Percentiles rank a stretch among this genome's conserved stretches.
Evolutionary conservation across 805 yeast genomes (phyloP).

Genomic region (Isabelozyma gotoi): DNA sequence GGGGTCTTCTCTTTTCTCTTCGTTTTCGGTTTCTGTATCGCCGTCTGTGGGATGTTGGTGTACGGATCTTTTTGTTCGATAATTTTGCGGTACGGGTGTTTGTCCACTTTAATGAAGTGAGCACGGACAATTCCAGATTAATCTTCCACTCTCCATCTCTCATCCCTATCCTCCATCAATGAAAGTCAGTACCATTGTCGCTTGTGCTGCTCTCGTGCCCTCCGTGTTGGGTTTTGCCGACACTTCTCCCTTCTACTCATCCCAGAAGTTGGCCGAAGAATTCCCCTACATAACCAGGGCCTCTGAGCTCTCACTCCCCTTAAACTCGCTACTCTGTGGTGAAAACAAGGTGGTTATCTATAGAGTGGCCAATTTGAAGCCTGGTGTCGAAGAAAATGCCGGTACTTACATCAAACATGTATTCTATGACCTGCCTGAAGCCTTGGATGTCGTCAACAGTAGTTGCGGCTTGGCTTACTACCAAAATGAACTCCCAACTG

Average conservation of each 20-base stretch:
- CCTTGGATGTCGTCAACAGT: conserved; percentile 13
- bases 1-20: neutral
- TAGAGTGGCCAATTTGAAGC: conserved; percentile 21
- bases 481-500: conserved; percentile 1
- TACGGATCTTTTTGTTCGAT: too few relatives aligned
- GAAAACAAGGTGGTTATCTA: conserved; percentile 20
- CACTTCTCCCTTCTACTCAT: conserved; percentile 21
- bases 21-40: too few relatives aligned
- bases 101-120: too few relatives aligned
- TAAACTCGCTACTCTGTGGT: conserved; percentile 19
- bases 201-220: conserved; percentile 8
- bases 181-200: neutral
- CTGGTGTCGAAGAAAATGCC: neutral
- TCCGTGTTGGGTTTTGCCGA: conserved; percentile 20
- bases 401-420: conserved; percentile 17
- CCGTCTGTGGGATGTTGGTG: too few relatives aligned
- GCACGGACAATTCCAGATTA: neutral
- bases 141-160: neutral
- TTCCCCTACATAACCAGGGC: conserved; percentile 23
- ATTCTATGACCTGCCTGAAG: conserved; percentile 14
- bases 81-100: too few relatives aligned
- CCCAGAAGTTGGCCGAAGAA: conserved; percentile 7
- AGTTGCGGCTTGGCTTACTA: conserved; percentile 11
- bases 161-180: neutral
- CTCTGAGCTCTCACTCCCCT: conserved; percentile 12